Conservation (phyloP, 2,329 filamentous ascomycete genomes). For the Sporothrix protearum region DNA sequence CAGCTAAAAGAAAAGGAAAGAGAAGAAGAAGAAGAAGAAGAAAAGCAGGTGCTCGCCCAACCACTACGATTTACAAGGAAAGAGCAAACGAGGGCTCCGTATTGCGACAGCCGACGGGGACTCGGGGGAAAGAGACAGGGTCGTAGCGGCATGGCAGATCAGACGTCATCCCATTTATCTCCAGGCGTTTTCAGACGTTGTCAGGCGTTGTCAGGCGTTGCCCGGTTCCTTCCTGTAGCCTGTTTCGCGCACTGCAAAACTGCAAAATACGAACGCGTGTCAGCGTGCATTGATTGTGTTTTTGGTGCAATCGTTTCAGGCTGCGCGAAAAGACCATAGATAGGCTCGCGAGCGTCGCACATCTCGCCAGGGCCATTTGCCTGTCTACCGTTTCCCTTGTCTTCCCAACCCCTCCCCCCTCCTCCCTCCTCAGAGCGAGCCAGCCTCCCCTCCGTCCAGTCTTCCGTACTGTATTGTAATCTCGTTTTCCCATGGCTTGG, state of each 20-base stretch:
- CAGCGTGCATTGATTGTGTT: not conserved
- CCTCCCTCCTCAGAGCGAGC: not conserved
- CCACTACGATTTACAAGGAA: not conserved
- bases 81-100: not conserved
- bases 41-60: not conserved
- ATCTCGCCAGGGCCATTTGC: not conserved
- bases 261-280: constrained; percentile 1
- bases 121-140: not conserved
- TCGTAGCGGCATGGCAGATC: constrained; percentile 6
- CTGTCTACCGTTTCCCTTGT: too few relatives aligned
- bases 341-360: not conserved
- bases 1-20: not conserved
- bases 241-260: not conserved
- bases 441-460: not conserved
- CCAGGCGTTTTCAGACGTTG: too few relatives aligned
- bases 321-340: not conserved
- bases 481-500: not conserved
- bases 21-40: not conserved
- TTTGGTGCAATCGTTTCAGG: constrained; percentile 9
- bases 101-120: not conserved
- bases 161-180: constrained; percentile 19
- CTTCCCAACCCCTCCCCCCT: not conserved
- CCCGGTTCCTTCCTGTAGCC: not conserved
- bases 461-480: not conserved
- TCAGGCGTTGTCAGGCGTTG: too few relatives aligned